phyloP scores from a whole-genome alignment of 164 flowering plant genomes.

The Vitis rotundifolia region DNA sequence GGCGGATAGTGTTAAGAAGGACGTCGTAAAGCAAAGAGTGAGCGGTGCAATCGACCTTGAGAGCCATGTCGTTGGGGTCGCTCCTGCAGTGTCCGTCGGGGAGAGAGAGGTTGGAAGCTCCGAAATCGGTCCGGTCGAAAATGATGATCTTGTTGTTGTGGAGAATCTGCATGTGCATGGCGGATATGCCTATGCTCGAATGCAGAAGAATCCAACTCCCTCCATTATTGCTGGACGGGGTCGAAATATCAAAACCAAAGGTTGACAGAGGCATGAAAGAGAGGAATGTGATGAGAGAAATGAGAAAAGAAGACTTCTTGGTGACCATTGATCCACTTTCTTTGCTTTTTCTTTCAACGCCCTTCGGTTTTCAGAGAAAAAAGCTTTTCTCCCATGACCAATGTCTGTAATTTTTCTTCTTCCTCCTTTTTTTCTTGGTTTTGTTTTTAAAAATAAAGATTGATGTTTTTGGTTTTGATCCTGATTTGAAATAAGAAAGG shows the following conservation, averaged over 20 bases:
- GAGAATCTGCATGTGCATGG: conserved; percentile 86
- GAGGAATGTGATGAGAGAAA: neutral
- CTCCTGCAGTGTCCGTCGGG: conserved; percentile 51
- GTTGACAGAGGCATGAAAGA: neutral
- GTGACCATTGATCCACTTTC: conserved; percentile 15
- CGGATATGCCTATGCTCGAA: conserved; percentile 60
- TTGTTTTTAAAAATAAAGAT: too few species aligned
- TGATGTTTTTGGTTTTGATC: too few species aligned
- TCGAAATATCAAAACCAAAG: neutral
- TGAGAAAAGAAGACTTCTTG: conserved; percentile 18
- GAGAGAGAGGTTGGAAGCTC: conserved; percentile 64
- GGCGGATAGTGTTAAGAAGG: conserved; percentile 57
- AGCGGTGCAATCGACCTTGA: conserved; percentile 68
- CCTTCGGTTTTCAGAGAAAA: too few species aligned
- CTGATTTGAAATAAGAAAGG: too few species aligned
- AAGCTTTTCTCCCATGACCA: too few species aligned
- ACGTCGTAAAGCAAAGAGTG: conserved; percentile 75
- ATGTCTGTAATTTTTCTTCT: too few species aligned
- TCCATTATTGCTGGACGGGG: neutral
- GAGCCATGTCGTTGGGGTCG: conserved; percentile 29
- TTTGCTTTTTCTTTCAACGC: neutral
- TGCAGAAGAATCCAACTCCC: conserved; percentile 42
- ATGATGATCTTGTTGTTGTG: conserved; percentile 52
- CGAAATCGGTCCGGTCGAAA: conserved; percentile 79
- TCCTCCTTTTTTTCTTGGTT: too few species aligned